A percentile compares a stretch with the other conserved stretches of the same genome.
phyloP scores from a whole-genome alignment of 306 rosid species.

The Ochetophila trinervis region DNA sequence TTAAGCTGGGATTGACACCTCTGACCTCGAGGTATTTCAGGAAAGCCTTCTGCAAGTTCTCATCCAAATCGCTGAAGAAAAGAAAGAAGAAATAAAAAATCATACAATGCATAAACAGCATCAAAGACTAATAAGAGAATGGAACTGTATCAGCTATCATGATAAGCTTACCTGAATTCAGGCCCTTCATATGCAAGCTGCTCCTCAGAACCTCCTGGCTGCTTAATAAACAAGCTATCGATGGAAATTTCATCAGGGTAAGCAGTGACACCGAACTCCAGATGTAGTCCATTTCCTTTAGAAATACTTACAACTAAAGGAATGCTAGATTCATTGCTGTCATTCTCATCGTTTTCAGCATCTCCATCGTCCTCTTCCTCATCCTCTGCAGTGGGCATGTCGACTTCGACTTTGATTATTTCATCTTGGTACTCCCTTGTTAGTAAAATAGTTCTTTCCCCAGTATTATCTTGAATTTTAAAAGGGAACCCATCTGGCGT shows the following conservation, averaged over 20 bases:
- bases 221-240: slow-evolving; percentile 65
- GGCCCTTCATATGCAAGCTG: slow-evolving; percentile 80
- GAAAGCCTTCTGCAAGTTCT: slow-evolving; percentile 75
- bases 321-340: slow-evolving; percentile 44
- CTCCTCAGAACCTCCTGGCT: slow-evolving; percentile 48
- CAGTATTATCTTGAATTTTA: slow-evolving; percentile 66
- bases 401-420: slow-evolving; percentile 64
- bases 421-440: slow-evolving; percentile 60
- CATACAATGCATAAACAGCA: not conserved
- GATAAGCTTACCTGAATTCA: slow-evolving; percentile 55
- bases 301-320: slow-evolving; percentile 69
- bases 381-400: slow-evolving; percentile 47
- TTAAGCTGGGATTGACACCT: slow-evolving; percentile 57
- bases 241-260: slow-evolving; percentile 60
- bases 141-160: not conserved
- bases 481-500: slow-evolving; percentile 58
- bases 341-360: slow-evolving; percentile 14
- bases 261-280: slow-evolving; percentile 82
- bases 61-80: slow-evolving; percentile 77
- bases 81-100: not conserved
- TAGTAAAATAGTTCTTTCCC: slow-evolving; percentile 72
- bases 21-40: slow-evolving; percentile 67
- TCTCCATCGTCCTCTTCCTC: slow-evolving; percentile 32
- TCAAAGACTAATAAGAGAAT: not conserved
- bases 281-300: slow-evolving; percentile 46